Base-by-base conservation (phyloP, 1,284 basidiomycete species). In the Thecaphora thlaspeos region DNA sequence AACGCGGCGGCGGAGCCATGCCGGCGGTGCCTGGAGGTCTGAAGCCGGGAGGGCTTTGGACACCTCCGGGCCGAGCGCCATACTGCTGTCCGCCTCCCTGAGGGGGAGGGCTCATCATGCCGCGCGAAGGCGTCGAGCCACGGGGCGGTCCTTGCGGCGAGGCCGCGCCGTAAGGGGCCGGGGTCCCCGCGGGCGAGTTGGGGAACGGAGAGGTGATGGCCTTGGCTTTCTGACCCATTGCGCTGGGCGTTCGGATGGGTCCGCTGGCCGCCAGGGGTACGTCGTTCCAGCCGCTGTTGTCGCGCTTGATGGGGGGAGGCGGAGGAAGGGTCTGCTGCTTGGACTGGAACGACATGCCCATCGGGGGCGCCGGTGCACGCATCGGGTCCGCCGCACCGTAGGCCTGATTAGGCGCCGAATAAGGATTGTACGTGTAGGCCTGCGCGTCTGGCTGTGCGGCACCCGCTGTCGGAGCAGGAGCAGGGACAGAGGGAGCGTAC, bases 241-340 rank as follows among this genome's bases (percentile, higher is more conserved):
- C 70, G 37, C 65, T 69, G 11, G 66, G 48, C 12, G 70, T 64
- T 19, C 69, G 67, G 45, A 82, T 80, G 22, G 73, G 65, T 11
- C 64, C 66, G 24, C 49, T 37, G 2, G 61, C 46, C 5, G 59
- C 55, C 23, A 49, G 79, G 2, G 90, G 91, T 0, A 89, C 85
- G 71, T 97, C 93, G 74, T 97, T 97, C 92, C 92, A 97, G 0
- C 90, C 90, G 11, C 87, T 86, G 56, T 88, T 88, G 39, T 80
- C 79, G 32, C 84, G 83, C 64, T 85, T 87, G 22, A 80, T 71
- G 4, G 81, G 82, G 3, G 81, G 68, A 2, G 78, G 80, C 3
- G 81, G 80, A 9, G 78, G 76, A 2, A 75, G 68, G 28, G 26
- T 24, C 34, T 54, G 53, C 55, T 55, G 54, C 46, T 58, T 51